Evolutionary conservation across 1,284 basidiomycete species (phyloP), one percentile per base, ranked within the genome.

Genomic region (Cryptococcus jaspeensis): DNA sequence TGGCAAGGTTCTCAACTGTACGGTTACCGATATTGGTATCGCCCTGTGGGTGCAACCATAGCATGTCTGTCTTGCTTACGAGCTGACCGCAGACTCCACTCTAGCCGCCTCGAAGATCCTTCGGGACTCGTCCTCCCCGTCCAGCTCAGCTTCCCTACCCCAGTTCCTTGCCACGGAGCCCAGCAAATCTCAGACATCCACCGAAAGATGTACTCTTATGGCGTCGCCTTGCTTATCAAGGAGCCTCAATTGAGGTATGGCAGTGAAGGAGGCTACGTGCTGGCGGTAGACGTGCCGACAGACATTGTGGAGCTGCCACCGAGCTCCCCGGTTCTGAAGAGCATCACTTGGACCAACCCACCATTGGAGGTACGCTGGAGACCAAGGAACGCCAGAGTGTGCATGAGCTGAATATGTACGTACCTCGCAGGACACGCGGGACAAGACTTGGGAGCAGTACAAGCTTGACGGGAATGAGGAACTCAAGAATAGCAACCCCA

Each of bases 51-150:
- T n/a, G n/a, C n/a, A n/a, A n/a, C n/a, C n/a, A n/a, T n/a, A n/a
- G n/a, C n/a, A n/a, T n/a, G n/a, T n/a, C n/a, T n/a, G n/a, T n/a
- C n/a, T n/a, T n/a, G n/a, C n/a, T n/a, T n/a, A n/a, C n/a, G n/a
- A n/a, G n/a, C n/a, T n/a, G n/a, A n/a, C n/a, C n/a, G n/a, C n/a
- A n/a, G n/a, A n/a, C n/a, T n/a, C n/a, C n/a, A n/a, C n/a, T n/a
- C n/a, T n/a, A 53, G 52, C 16, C 28, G 18, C 13, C 32, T 53
- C 8, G 52, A 53, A 43, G 52, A 53, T 53, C 52, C 52, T 12
- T 25, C 37, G 16, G 52, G 43, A 11, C 22, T 35, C 35, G 15
- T 37, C 4, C 16, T 53, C 2, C 52, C 42, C 22, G 23, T 53
- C 35, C 12, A n/a, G 2, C 20, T 53, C 13, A 32, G 11, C 15